Conservation (phyloP, 2,329 filamentous ascomycete species). For the Mollisia scopiformis region DNA sequence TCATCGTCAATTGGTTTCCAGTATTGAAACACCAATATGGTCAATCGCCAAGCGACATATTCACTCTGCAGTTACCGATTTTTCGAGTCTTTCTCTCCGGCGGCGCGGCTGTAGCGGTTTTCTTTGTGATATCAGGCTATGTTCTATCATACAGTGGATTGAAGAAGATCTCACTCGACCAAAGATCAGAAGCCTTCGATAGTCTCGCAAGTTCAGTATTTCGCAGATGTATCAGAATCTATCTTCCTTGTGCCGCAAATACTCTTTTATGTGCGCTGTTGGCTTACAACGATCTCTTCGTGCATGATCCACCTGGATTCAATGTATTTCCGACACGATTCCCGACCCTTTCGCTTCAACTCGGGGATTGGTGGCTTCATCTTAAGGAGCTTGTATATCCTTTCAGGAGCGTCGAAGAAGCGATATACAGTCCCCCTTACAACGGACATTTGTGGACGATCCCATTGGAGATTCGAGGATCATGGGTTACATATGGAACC, state of each 20-base stretch:
- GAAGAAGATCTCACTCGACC: not conserved
- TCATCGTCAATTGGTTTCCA: too few relatives aligned
- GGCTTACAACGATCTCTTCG: too few relatives aligned
- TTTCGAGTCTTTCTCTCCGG: not conserved
- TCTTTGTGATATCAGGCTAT: not conserved
- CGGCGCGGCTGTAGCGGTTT: not conserved
- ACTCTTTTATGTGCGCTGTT: too few relatives aligned
- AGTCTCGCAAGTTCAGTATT: slow-evolving; percentile 6
- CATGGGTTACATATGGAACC: not conserved
- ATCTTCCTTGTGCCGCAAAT: too few relatives aligned
- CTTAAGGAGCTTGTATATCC: not conserved
- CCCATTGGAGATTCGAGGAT: not conserved
- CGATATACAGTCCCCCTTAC: not conserved
- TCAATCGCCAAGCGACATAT: not conserved
- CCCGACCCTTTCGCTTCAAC: not conserved
- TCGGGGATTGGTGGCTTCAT: not conserved
- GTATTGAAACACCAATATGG: too few relatives aligned
- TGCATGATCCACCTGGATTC: too few relatives aligned
- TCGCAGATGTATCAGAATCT: too few relatives aligned
- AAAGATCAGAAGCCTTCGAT: not conserved
- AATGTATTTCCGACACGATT: not conserved
- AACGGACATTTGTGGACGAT: not conserved
- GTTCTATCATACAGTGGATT: not conserved
- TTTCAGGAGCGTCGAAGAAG: not conserved
- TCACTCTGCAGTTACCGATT: not conserved